These are phyloP conservation scores for Ramularia collo-cygni DNA, from an alignment of 2,329 filamentous ascomycete species.

Conservation along the genomic window DNA sequence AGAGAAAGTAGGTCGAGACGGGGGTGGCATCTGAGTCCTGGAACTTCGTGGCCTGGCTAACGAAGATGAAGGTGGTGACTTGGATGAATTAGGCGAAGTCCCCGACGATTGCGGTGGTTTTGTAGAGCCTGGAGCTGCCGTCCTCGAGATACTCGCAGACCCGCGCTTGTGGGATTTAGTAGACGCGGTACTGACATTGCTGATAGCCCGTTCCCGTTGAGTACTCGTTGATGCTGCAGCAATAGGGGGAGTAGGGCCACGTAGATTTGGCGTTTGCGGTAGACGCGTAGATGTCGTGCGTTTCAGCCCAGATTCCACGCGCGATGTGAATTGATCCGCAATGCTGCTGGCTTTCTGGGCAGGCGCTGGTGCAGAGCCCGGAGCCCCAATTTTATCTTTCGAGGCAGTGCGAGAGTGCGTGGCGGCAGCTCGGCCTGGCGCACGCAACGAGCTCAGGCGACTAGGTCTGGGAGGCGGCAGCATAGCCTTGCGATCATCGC, in stretches of 20 bases:
- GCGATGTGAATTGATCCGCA: too few species aligned
- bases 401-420: conserved; percentile 15
- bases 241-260: not conserved
- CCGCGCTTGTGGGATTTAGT: conserved; percentile 19
- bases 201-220: not conserved
- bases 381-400: conserved; percentile 9
- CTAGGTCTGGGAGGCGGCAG: conserved; percentile 22
- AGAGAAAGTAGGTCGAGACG: conserved; percentile 49
- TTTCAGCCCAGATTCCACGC: conserved; percentile 6
- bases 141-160: conserved; percentile 14
- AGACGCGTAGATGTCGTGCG: conserved; percentile 21
- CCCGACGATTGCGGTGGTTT: conserved; percentile 3
- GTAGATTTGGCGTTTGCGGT: conserved; percentile 16
- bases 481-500: conserved; percentile 22
- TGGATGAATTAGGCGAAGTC: conserved; percentile 7
- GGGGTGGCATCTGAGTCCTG: conserved; percentile 30
- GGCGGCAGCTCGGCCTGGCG: conserved; percentile 11
- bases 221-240: too few species aligned
- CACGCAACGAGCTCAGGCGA: conserved; percentile 14
- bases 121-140: conserved; percentile 14
- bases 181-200: not conserved
- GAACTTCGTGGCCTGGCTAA: conserved; percentile 16
- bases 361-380: conserved; percentile 3
- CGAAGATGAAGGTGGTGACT: conserved; percentile 14
- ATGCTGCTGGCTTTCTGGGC: conserved; percentile 3